These are phyloP conservation scores for Solanum tarapatanum DNA, from an alignment of 257 asterid genomes.

Conservation along the genomic window DNA sequence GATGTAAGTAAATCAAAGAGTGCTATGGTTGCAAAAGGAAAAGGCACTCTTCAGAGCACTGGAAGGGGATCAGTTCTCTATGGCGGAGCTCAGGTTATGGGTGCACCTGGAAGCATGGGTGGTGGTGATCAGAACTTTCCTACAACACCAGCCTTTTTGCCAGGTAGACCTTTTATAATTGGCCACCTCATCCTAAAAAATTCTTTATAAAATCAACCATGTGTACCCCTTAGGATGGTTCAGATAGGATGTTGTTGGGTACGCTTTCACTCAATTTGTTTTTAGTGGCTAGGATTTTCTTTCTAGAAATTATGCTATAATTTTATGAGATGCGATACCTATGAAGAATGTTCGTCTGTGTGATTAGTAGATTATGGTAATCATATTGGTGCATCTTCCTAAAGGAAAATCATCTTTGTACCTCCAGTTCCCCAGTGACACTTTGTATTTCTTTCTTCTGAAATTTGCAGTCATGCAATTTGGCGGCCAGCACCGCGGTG, in stretches of 20 bases:
- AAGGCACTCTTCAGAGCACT: slow-evolving; percentile 41
- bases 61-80: slow-evolving; percentile 63
- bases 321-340: not conserved
- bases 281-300: not conserved
- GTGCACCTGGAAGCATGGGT: slow-evolving; percentile 52
- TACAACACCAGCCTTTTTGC: slow-evolving; percentile 62
- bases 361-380: not conserved
- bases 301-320: not conserved
- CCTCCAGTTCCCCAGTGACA: not conserved
- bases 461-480: slow-evolving; percentile 73
- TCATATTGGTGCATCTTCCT: not conserved
- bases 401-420: not conserved
- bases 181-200: not conserved
- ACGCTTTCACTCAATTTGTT: not conserved
- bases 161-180: slow-evolving; percentile 30
- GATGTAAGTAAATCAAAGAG: slow-evolving; percentile 48
- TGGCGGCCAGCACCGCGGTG: slow-evolving; percentile 85
- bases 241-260: not conserved
- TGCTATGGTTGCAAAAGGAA: slow-evolving; percentile 59
- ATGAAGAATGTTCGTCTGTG: not conserved
- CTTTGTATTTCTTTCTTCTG: not conserved
- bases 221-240: not conserved
- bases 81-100: slow-evolving; percentile 74
- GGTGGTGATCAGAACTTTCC: slow-evolving; percentile 61
- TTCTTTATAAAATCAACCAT: not conserved